These are phyloP conservation scores for Zea luxurians DNA, from an alignment of 176 grass and related monocot genomes.

Conservation along the genomic window DNA sequence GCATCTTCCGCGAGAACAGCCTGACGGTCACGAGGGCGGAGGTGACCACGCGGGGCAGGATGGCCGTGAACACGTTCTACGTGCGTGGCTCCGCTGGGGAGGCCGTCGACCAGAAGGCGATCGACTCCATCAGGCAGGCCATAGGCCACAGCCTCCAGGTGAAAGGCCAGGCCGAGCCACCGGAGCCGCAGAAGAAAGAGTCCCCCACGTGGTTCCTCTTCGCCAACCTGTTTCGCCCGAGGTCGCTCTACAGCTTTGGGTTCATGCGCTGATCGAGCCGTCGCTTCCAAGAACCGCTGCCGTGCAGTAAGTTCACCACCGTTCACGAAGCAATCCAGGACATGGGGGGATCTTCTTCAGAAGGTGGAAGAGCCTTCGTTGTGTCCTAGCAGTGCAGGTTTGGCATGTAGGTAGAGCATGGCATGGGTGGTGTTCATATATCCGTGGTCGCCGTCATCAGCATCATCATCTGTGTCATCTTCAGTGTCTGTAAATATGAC, in stretches of 20 bases:
- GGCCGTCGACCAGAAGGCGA: conserved; percentile 63
- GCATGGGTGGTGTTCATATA: conserved; percentile 4
- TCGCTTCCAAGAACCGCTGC: neutral
- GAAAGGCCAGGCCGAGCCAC: conserved; percentile 54
- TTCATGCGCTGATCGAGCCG: conserved; percentile 40
- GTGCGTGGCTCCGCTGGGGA: conserved; percentile 55
- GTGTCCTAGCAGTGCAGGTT: neutral
- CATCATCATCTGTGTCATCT: neutral
- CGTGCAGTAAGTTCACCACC: neutral
- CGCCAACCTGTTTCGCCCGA: conserved; percentile 61
- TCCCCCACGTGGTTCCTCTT: conserved; percentile 78
- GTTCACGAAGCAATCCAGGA: conserved; percentile 1
- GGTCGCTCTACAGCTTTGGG: conserved; percentile 56
- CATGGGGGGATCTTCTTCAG: neutral
- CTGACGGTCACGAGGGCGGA: conserved; percentile 75
- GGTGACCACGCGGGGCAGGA: conserved; percentile 63
- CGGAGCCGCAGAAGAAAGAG: conserved; percentile 40
- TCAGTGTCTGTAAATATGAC: conserved; percentile 30
- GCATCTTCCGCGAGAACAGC: conserved; percentile 86
- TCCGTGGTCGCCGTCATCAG: neutral
- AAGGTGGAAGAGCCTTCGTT: conserved; percentile 11
- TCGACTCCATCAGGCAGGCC: conserved; percentile 67
- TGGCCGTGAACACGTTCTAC: conserved; percentile 76
- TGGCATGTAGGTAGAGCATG: conserved; percentile 10
- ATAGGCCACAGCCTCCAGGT: conserved; percentile 75